These are phyloP conservation scores for Rhynchosporium graminicola DNA, from an alignment of 2,329 filamentous ascomycete species.

Conservation along the genomic window DNA sequence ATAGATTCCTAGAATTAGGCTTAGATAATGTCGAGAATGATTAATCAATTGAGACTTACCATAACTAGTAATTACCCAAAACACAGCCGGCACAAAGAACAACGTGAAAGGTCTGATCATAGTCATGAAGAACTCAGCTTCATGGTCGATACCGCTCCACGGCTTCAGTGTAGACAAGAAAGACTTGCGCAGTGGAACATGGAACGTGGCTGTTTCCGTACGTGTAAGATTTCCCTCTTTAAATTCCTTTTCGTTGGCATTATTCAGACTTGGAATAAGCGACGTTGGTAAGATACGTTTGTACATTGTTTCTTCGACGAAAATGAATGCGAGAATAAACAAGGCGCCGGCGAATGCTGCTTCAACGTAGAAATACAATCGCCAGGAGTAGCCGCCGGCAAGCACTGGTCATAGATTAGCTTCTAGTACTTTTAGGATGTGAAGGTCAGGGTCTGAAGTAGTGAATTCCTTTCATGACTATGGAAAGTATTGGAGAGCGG, in stretches of 20 bases:
- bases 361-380: slow-evolving; percentile 62
- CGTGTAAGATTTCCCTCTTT: slow-evolving; percentile 28
- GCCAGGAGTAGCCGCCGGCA: slow-evolving; percentile 57
- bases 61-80: slow-evolving; percentile 54
- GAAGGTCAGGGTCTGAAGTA: no score
- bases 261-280: slow-evolving; percentile 19
- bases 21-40: background rate
- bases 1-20: slow-evolving; percentile 42
- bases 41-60: slow-evolving; percentile 35
- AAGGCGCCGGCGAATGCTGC: slow-evolving; percentile 50
- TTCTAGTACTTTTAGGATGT: no score
- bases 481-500: no score
- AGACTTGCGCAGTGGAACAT: slow-evolving; percentile 44
- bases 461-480: no score
- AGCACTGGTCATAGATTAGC: slow-evolving; percentile 44
- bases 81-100: slow-evolving; percentile 49
- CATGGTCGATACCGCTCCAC: slow-evolving; percentile 46
- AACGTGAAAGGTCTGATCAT: slow-evolving; percentile 50
- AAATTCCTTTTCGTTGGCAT: slow-evolving; percentile 14
- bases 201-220: slow-evolving; percentile 35
- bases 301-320: slow-evolving; percentile 62
- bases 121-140: slow-evolving; percentile 48
- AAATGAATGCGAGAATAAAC: slow-evolving; percentile 52
- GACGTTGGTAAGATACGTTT: slow-evolving; percentile 41
- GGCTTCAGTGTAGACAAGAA: slow-evolving; percentile 47